Evolutionary conservation across 495 filamentous ascomycete species (phyloP).

Genomic region (Penicillium desertorum): DNA sequence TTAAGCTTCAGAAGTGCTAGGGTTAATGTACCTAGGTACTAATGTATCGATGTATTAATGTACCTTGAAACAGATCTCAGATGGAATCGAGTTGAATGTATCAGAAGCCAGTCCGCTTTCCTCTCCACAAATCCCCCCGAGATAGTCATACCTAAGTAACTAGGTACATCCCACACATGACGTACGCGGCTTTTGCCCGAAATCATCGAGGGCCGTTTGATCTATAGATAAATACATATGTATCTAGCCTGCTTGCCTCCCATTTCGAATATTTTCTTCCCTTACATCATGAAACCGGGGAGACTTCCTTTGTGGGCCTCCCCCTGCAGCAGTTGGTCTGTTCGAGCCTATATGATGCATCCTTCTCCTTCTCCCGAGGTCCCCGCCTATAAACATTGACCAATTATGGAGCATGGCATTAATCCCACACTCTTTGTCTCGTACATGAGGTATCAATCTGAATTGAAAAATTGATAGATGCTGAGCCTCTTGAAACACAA

Average conservation of each 20-base stretch:
- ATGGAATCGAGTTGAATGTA: not conserved
- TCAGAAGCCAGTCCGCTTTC: not conserved
- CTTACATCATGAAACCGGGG: conserved; percentile 11
- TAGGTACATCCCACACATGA: conserved; percentile 2
- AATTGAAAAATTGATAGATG: not conserved
- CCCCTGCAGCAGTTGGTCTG: conserved; percentile 13
- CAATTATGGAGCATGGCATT: not conserved
- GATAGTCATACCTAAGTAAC: too few relatives aligned
- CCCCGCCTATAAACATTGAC: not conserved
- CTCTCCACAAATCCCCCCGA: conserved; percentile 1
- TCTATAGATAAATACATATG: not conserved
- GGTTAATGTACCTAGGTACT: too few relatives aligned
- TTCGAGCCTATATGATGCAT: conserved; percentile 3
- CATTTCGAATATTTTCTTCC: not conserved
- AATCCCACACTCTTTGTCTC: not conserved
- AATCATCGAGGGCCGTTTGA: not conserved
- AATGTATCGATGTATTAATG: not conserved
- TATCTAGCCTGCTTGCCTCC: not conserved
- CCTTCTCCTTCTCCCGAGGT: conserved; percentile 1
- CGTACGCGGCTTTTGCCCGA: conserved; percentile 6
- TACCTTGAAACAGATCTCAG: not conserved
- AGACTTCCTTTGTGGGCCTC: conserved; percentile 9
- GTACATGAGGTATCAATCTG: not conserved
- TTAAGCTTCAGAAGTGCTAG: not conserved
- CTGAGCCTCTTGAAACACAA: not conserved